Evolutionary conservation across 768 basidiomycete species (phyloP).

Genomic region (Gloeopeniophorella convolvens): DNA sequence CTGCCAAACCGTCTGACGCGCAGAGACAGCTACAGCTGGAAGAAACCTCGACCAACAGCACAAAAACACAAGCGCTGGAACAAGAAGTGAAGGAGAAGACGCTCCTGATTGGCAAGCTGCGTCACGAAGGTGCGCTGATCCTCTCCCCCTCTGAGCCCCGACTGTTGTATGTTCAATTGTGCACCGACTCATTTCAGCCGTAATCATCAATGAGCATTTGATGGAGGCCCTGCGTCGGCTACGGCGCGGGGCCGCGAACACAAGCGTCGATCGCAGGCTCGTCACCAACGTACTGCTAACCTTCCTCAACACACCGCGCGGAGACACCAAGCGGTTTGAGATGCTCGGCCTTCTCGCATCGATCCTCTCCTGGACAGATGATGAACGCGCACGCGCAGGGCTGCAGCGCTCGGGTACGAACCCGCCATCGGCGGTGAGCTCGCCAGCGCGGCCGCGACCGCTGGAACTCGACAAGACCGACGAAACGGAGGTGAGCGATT

Average conservation of each 20-base stretch:
- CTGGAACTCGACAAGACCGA: slow-evolving; percentile 71
- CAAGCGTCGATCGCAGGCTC: slow-evolving; percentile 87
- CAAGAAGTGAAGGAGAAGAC: slow-evolving; percentile 95
- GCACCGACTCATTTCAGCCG: slow-evolving; percentile 44
- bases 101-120: slow-evolving; percentile 86
- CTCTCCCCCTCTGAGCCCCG: neutral
- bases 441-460: slow-evolving; percentile 32
- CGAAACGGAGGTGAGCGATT: slow-evolving; percentile 64
- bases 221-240: slow-evolving; percentile 96
- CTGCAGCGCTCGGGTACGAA: slow-evolving; percentile 48
- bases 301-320: slow-evolving; percentile 85
- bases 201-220: slow-evolving; percentile 95
- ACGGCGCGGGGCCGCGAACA: slow-evolving; percentile 73
- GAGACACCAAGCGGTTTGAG: slow-evolving; percentile 93
- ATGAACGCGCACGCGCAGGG: slow-evolving; percentile 88
- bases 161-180: slow-evolving; percentile 6
- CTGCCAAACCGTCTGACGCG: neutral
- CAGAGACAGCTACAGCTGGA: slow-evolving; percentile 61
- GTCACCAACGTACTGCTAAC: slow-evolving; percentile 91
- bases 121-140: slow-evolving; percentile 91
- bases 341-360: slow-evolving; percentile 87
- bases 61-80: slow-evolving; percentile 66
- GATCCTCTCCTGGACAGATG: slow-evolving; percentile 88
- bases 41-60: slow-evolving; percentile 59
- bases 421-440: slow-evolving; percentile 17